These are phyloP conservation scores for Pneumocystis oryctolagi DNA, from an alignment of 1,139 yeast genomes.

Conservation along the genomic window DNA sequence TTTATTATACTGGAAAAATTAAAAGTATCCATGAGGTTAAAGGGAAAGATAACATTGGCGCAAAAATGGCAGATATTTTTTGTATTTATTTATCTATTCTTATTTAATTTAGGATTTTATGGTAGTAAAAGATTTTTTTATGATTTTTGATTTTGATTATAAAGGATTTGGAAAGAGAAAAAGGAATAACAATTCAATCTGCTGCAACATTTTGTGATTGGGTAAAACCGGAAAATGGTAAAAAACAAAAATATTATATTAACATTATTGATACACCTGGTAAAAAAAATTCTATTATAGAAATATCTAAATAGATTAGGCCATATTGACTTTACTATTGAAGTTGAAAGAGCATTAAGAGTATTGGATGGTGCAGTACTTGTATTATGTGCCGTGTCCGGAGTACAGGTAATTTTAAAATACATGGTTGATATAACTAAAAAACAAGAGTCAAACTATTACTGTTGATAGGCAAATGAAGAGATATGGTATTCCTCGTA, in stretches of 20 bases:
- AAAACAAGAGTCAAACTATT: conserved; percentile 64
- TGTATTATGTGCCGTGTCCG: conserved; percentile 88
- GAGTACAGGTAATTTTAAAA: conserved; percentile 97
- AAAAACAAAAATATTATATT: conserved; percentile 38
- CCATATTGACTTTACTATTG: conserved; percentile 94
- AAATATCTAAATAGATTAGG: neutral
- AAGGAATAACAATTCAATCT: conserved; percentile 93
- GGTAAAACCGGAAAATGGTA: conserved; percentile 22
- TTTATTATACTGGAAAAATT: conserved; percentile 91
- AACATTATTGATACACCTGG: conserved; percentile 96
- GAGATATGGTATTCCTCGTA: conserved; percentile 90
- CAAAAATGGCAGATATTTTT: conserved; percentile 53
- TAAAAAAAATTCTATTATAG: neutral
- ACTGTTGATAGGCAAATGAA: conserved; percentile 86
- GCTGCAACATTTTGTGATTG: conserved; percentile 92
- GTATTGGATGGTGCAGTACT: conserved; percentile 91
- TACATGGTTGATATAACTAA: conserved; percentile 60
- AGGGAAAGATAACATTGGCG: conserved; percentile 96
- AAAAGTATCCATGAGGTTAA: conserved; percentile 96
- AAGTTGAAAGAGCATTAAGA: conserved; percentile 74
- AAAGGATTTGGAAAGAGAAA: conserved; percentile 52
- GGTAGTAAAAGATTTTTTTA: neutral
- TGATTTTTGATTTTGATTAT: neutral
- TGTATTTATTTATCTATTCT: neutral
- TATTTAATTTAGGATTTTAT: neutral